These are phyloP conservation scores for Chimonanthus salicifolius DNA, from an alignment of 164 flowering plant genomes.

Conservation along the genomic window DNA sequence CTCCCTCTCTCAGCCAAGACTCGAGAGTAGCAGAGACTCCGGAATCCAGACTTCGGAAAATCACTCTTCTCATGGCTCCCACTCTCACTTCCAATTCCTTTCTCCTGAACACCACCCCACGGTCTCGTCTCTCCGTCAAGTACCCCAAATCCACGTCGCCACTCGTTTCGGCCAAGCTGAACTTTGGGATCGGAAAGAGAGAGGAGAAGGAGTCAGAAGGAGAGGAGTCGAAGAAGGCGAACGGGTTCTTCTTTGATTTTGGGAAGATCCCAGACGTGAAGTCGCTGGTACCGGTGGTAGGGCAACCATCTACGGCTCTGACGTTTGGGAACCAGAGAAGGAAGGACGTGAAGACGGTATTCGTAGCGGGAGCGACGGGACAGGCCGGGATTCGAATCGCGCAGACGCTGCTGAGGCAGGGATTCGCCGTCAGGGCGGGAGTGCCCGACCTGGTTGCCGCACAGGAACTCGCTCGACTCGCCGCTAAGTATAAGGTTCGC, in stretches of 20 bases:
- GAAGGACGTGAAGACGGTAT: conserved; percentile 78
- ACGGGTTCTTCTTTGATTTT: conserved; percentile 31
- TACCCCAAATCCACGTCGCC: conserved; percentile 15
- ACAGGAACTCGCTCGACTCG: conserved; percentile 81
- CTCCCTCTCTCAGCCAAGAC: background rate
- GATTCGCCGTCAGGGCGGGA: conserved; percentile 85
- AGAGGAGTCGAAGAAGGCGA: conserved; percentile 12
- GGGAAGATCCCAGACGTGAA: conserved; percentile 50
- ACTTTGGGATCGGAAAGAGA: conserved; percentile 34
- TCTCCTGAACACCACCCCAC: conserved; percentile 35
- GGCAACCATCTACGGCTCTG: conserved; percentile 35
- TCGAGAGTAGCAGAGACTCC: background rate
- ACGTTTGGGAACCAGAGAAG: conserved; percentile 40
- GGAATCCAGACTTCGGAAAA: background rate
- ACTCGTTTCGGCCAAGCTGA: conserved; percentile 34
- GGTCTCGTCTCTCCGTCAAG: conserved; percentile 21
- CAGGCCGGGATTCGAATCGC: conserved; percentile 81
- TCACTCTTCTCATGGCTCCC: conserved; percentile 49
- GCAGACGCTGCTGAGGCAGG: conserved; percentile 61
- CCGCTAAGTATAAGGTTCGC: conserved; percentile 68
- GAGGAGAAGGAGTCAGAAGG: conserved; percentile 14
- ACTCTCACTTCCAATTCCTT: conserved; percentile 64
- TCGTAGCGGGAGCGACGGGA: conserved; percentile 90
- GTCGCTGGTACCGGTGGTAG: conserved; percentile 61
- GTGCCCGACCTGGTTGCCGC: conserved; percentile 86